Percentiles rank a stretch among this genome's conserved stretches.
Conservation (phyloP, 768 basidiomycete genomes). For the Rhodotorula babjevae region DNA sequence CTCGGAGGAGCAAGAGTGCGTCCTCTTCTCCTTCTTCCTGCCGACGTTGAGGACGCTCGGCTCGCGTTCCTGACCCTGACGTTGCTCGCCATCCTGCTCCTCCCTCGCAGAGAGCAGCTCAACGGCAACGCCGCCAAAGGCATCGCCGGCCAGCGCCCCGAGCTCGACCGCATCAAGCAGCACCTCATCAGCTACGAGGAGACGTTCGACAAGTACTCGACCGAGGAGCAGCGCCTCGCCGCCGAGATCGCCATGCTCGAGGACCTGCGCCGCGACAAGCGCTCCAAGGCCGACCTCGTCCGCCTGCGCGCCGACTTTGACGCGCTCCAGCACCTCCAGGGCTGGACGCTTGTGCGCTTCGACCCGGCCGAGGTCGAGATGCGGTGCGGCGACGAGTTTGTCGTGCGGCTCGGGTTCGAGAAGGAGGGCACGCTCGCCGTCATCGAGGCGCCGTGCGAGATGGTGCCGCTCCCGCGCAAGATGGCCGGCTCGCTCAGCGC, state of each 20-base stretch:
- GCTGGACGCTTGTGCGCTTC: conserved; percentile 36
- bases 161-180: conserved; percentile 24
- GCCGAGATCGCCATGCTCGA: conserved; percentile 23
- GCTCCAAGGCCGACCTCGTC: conserved; percentile 38
- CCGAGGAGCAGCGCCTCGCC: conserved; percentile 7
- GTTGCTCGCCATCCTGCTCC: neutral
- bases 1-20: conserved; percentile 42
- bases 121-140: conserved; percentile 17
- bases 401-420: conserved; percentile 18
- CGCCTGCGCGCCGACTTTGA: conserved; percentile 41
- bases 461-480: neutral
- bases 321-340: conserved; percentile 37
- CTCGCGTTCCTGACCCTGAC: too few species aligned
- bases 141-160: conserved; percentile 21
- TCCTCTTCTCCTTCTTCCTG: neutral
- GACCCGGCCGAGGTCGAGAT: conserved; percentile 12
- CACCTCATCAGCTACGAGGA: conserved; percentile 16
- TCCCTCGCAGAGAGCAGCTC: conserved; percentile 15
- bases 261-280: conserved; percentile 25
- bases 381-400: conserved; percentile 31
- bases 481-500: neutral
- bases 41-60: too few species aligned
- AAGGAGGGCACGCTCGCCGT: conserved; percentile 1
- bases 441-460: neutral
- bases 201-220: conserved; percentile 8